These are phyloP conservation scores for Hirsutella minnesotensis DNA, from an alignment of 2,329 filamentous ascomycete species.

Conservation along the genomic window DNA sequence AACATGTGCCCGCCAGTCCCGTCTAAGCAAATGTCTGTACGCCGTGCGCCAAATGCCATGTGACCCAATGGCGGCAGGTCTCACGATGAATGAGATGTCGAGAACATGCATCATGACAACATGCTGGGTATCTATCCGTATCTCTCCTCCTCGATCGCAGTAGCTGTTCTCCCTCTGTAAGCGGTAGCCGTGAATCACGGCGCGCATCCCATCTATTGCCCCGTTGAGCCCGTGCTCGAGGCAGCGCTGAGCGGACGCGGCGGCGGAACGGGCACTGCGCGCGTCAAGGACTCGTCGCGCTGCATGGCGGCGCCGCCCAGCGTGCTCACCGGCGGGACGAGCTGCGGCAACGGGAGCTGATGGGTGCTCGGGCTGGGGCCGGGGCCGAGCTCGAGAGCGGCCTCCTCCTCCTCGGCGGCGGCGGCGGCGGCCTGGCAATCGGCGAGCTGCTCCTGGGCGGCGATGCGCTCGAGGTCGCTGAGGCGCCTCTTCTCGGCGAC, in stretches of 20 bases:
- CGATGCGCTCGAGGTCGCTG: conserved; percentile 35
- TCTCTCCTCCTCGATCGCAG: too few species aligned
- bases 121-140: too few species aligned
- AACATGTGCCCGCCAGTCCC: too few species aligned
- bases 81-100: neutral
- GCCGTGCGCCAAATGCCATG: too few species aligned
- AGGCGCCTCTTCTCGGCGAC: conserved; percentile 45
- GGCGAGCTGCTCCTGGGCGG: conserved; percentile 25
- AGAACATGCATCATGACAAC: too few species aligned
- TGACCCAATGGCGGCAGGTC: too few species aligned
- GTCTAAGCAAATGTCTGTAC: too few species aligned
- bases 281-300: conserved; percentile 19
- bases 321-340: conserved; percentile 8
- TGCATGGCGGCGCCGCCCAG: conserved; percentile 28
- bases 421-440: conserved; percentile 20
- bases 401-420: conserved; percentile 14
- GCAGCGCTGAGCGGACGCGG: conserved; percentile 25
- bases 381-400: too few species aligned
- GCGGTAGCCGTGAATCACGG: too few species aligned
- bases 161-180: neutral
- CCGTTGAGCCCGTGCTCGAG: conserved; percentile 31
- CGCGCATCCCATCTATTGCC: conserved; percentile 12
- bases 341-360: conserved; percentile 7
- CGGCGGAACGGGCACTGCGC: conserved; percentile 17
- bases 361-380: conserved; percentile 1